Evolutionary conservation across 495 filamentous ascomycete genomes (phyloP).

Genomic region (Hypoxylon fragiforme): DNA sequence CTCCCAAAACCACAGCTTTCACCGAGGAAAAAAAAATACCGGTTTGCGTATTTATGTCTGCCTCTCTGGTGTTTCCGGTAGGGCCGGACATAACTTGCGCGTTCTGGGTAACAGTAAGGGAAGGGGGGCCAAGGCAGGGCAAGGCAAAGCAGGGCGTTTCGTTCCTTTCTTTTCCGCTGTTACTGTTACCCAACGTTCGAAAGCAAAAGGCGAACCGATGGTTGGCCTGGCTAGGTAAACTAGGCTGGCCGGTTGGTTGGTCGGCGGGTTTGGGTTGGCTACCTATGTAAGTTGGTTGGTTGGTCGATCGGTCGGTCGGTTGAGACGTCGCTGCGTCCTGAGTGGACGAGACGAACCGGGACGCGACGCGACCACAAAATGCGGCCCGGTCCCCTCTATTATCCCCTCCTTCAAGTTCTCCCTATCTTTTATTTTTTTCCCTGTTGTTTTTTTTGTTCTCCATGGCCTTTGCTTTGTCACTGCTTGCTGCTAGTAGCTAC

Average conservation of each 20-base stretch:
- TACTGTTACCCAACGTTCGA: conserved; percentile 24
- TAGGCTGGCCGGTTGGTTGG: too few species aligned
- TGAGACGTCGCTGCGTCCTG: conserved; percentile 1
- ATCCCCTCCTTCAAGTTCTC: conserved; percentile 1
- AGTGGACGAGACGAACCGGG: neutral
- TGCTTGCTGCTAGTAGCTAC: too few species aligned
- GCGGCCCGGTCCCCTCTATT: conserved; percentile 10
- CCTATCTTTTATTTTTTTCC: too few species aligned
- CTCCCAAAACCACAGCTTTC: conserved; percentile 12
- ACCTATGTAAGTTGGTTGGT: conserved; percentile 12
- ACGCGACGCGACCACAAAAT: conserved; percentile 23
- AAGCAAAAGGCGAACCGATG: too few species aligned
- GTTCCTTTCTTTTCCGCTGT: conserved; percentile 22
- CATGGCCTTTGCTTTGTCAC: too few species aligned
- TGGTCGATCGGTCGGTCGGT: too few species aligned
- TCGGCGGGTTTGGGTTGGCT: too few species aligned
- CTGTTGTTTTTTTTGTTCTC: too few species aligned
- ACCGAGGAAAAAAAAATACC: conserved; percentile 25
- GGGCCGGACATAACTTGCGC: conserved; percentile 7
- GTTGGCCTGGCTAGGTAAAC: too few species aligned
- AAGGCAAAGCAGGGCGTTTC: conserved; percentile 3
- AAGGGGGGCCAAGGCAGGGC: too few species aligned
- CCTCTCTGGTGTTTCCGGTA: conserved; percentile 1
- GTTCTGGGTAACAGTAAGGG: conserved; percentile 15
- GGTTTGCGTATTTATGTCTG: too few species aligned